These are phyloP conservation scores for barley (Hordeum vulgare) DNA, from an alignment of 176 grass and related monocot species.

Conservation along the genomic window MorexV3_pseudomolecules_assembly NC_058520.1:497440602-497441101, in stretches of 20 bases:
- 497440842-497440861: conserved; percentile 72
- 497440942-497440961: conserved; percentile 85
- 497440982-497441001: conserved; percentile 83
- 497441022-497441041: conserved; percentile 89
- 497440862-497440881: conserved; percentile 68
- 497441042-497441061: conserved; percentile 88
- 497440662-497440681: conserved; percentile 90
- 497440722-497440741: conserved; percentile 71
- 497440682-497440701: conserved; percentile 82
- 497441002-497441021: conserved; percentile 88
- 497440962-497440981: conserved; percentile 83
- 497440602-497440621: conserved; percentile 58
- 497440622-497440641: conserved; percentile 74
- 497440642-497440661: conserved; percentile 64
- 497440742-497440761: conserved; percentile 70
- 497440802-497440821: conserved; percentile 68
- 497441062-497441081: conserved; percentile 86
- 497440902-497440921: conserved; percentile 52
- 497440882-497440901: conserved; percentile 68
- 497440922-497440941: conserved; percentile 47
- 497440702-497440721: conserved; percentile 67
- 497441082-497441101: conserved; percentile 94
- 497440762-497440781: conserved; percentile 77
- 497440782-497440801: conserved; percentile 89
- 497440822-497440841: conserved; percentile 63